Conservation (phyloP, 257 asterid species). For the Galeopsis tetrahit region DNA sequence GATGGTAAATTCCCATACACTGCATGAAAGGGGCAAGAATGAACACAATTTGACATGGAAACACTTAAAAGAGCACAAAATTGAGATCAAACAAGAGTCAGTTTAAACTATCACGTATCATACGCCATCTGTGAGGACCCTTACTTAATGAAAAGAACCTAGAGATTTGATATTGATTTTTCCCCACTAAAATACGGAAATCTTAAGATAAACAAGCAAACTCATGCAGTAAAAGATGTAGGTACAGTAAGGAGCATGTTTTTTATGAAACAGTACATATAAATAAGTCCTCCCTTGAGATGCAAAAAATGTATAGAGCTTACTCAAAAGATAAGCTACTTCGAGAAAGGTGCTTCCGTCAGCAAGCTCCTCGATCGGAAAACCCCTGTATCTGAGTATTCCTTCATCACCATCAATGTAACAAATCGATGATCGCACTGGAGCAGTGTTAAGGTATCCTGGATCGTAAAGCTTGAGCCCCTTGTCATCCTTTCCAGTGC, state of each 20-base stretch:
- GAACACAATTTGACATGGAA: background rate
- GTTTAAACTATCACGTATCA: background rate
- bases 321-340: conserved; percentile 94
- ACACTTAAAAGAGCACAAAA: background rate
- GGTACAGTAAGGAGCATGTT: no score
- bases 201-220: conserved; percentile 1
- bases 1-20: conserved; percentile 97
- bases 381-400: conserved; percentile 93
- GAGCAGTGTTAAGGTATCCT: conserved; percentile 96
- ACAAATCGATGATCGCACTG: conserved; percentile 87
- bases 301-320: conserved; percentile 37
- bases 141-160: background rate
- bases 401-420: conserved; percentile 99
- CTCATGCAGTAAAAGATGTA: background rate
- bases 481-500: conserved; percentile 71
- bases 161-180: background rate
- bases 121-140: background rate
- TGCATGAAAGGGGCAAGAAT: conserved; percentile 36
- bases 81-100: background rate
- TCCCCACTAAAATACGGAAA: background rate
- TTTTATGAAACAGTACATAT: no score
- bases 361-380: conserved; percentile 94
- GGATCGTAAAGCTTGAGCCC: conserved; percentile 99
- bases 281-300: background rate
- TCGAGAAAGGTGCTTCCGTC: conserved; percentile 92